phyloP scores from a whole-genome alignment of 805 yeast genomes.

The Candida suzukii region DNA sequence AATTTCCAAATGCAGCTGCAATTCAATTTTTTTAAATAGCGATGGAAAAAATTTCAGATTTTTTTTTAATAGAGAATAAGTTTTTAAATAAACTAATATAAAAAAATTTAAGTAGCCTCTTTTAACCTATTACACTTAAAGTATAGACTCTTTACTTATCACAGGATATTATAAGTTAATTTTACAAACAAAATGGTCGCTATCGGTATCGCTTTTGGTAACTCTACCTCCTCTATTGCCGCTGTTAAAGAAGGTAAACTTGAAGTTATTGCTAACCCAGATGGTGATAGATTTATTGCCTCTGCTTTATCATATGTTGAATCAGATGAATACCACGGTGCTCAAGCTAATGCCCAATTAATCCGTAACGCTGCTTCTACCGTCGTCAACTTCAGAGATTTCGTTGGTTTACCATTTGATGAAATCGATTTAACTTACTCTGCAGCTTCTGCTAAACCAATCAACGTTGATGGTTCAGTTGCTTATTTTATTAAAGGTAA shows the following conservation, averaged over 20 bases:
- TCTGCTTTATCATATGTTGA: constrained; percentile 89
- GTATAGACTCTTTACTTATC: no score
- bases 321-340: constrained; percentile 94
- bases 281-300: constrained; percentile 96
- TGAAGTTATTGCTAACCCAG: constrained; percentile 97
- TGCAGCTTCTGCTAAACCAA: constrained; percentile 59
- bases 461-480: constrained; percentile 54
- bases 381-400: constrained; percentile 88
- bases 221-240: constrained; percentile 92
- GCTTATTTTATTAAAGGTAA: constrained; percentile 60
- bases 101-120: no score
- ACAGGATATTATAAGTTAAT: no score
- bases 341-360: constrained; percentile 89
- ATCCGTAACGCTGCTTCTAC: constrained; percentile 87
- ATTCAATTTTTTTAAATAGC: no score
- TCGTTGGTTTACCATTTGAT: constrained; percentile 67
- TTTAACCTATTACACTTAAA: no score
- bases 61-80: no score
- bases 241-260: constrained; percentile 86
- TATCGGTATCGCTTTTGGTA: constrained; percentile 95
- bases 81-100: no score
- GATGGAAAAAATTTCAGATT: no score
- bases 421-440: constrained; percentile 63
- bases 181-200: constrained; percentile 42
- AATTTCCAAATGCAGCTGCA: no score